A percentile compares a stretch with the other conserved stretches of the same genome.
These are phyloP conservation scores for Trypanosomatidae sp. DNA, from an alignment of 208 protist genomes.

Conservation along the genomic window DNA sequence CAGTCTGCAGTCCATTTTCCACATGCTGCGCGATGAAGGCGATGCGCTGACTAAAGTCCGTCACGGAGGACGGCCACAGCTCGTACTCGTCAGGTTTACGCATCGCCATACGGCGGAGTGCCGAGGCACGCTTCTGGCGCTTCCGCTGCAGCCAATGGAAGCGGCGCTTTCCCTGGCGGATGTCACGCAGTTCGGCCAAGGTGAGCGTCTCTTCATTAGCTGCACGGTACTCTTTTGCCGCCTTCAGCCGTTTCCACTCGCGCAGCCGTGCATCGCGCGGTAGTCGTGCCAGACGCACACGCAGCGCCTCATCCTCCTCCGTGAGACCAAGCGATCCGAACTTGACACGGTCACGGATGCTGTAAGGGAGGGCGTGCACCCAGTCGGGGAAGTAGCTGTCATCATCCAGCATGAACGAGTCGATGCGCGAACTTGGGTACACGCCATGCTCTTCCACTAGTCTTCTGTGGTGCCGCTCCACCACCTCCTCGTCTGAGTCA, in stretches of 20 bases:
- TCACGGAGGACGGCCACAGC: slow-evolving; percentile 67
- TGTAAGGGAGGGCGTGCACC: slow-evolving; percentile 84
- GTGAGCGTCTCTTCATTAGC: slow-evolving; percentile 76
- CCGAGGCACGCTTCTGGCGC: slow-evolving; percentile 61
- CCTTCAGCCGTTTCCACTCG: slow-evolving; percentile 80
- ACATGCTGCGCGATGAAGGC: slow-evolving; percentile 89
- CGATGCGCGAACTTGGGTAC: slow-evolving; percentile 70
- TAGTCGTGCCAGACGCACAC: slow-evolving; percentile 70
- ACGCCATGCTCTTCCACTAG: slow-evolving; percentile 82
- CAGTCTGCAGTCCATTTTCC: slow-evolving; percentile 81
- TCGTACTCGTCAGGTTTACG: slow-evolving; percentile 74
- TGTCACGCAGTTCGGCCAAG: slow-evolving; percentile 71
- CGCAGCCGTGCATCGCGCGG: slow-evolving; percentile 59
- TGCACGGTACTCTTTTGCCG: slow-evolving; percentile 70
- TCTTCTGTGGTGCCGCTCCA: slow-evolving; percentile 60
- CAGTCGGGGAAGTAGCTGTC: slow-evolving; percentile 84
- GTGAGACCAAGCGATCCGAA: slow-evolving; percentile 87
- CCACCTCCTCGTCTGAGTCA: slow-evolving; percentile 58
- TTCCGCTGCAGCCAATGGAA: slow-evolving; percentile 88
- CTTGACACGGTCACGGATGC: slow-evolving; percentile 86
- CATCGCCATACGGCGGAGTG: slow-evolving; percentile 70
- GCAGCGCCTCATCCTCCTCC: slow-evolving; percentile 85
- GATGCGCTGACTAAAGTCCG: slow-evolving; percentile 82
- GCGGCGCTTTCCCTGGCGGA: slow-evolving; percentile 73
- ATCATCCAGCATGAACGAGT: slow-evolving; percentile 90